Evolutionary conservation across 2,329 filamentous ascomycete genomes (phyloP), one percentile per base, ranked within the genome.

Genomic region (Colletotrichum tropicale): DNA sequence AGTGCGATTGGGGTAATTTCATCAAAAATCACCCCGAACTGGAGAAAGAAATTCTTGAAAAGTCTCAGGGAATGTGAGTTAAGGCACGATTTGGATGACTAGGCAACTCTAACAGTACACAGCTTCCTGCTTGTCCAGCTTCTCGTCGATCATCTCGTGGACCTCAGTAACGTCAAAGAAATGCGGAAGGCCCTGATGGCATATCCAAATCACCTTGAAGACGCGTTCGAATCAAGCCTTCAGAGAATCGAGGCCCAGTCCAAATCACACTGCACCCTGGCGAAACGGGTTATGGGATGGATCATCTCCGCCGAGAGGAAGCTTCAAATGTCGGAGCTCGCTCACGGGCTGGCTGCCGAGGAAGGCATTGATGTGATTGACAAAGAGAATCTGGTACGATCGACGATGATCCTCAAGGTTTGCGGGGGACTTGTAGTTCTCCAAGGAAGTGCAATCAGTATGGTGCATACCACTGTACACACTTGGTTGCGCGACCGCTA

Each of bases 201-300:
- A 1, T 43, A 3, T 3, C 38, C 38, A 0, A 43, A 1, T 1
- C 38, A 43, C 18, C 38, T 43, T 1, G 9, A 43, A 0, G 18
- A 43, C 1, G 38, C 38, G 5, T 43, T 43, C 18, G 38, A 43
- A 12, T 43, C 38, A 1, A 43, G 18, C 1, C 38, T 43, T 10
- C 38, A 43, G 18, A 43, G 38, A 6, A 43, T 43, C 8, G 0
- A n/a, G 0, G 2, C 18, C 18, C 38, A 43, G 18, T 43, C 38
- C 3, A 3, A 43, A 43, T n/a, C 38, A 43, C 38, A 2, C 38
- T 2, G 38, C 38, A 3, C 9, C 3, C 38, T 43, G 0, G 38
- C 38, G 12, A 3, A 2, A 1, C 38, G 3, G 18, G 38, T 43
- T 0, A 43, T 43, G 38, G 38, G 38, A 6, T 43, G 38, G 38